Evolutionary conservation across 495 filamentous ascomycete species (phyloP), one percentile per base, ranked within the genome.

Genomic region (Hypoxylon cercidicola): DNA sequence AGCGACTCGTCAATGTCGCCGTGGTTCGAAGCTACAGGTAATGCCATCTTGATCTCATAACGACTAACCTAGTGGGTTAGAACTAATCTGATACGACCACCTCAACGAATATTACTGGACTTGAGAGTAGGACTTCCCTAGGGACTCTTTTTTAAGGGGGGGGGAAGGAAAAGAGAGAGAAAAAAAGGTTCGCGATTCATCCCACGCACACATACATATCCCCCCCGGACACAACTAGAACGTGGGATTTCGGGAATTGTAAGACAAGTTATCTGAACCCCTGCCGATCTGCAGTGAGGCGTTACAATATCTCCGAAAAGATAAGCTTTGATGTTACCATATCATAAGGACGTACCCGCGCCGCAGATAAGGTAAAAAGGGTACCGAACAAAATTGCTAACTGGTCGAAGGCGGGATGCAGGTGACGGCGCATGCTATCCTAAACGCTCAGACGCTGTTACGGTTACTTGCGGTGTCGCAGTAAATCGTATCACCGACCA

Each of bases 1-100:
- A 72, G 74, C 35, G 75, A 75, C 52, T 58, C 76, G 55, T 84
- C 81, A 32, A 72, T 59, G 20, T 79, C 67, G 28, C 47, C 62
- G 45, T 59, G 66, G 15, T 49, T 47, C 1, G 60, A 43, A 41
- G 53, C 45, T n/a, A 20, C 34, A 16, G 54, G 46, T 19, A 48
- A 11, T 30, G 59, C 63, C 70, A 70, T 72, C 51, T 50, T 55
- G 37, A 23, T 19, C 18, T 48, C 40, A 19, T 55, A n/a, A 44
- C 21, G 12, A 32, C 10, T 8, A 32, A 32, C 10, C 30, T 32
- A 32, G 30, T 32, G 4, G 1, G 3, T 11, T 32, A 32, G 30
- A 32, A 32, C 30, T 32, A 1, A 10, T 11, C 30, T 32, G 30
- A 32, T 11, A 32, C 8, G 7, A 32, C 30, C 16, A 19, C 2